Conservation (phyloP, 2,329 filamentous ascomycete species). For the Apiospora kogelbergensis region DNA sequence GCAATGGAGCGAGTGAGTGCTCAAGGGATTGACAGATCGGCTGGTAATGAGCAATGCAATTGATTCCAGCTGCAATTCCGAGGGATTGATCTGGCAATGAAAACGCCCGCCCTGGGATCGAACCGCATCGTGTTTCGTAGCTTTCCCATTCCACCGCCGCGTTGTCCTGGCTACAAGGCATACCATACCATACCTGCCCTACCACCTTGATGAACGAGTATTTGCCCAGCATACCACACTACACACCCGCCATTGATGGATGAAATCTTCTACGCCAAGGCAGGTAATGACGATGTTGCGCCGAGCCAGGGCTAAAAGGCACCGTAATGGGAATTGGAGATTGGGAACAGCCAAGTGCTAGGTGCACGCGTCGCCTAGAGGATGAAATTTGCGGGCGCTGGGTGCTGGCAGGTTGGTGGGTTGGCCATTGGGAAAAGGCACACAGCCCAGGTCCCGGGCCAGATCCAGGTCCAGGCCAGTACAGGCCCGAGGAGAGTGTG, state of each 20-base stretch:
- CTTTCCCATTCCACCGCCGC: neutral
- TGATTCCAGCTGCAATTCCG: neutral
- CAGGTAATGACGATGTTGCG: neutral
- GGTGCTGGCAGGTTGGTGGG: neutral
- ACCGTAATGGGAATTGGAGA: neutral
- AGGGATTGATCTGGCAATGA: neutral
- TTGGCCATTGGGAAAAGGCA: no score
- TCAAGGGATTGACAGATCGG: neutral
- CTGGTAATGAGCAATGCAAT: neutral
- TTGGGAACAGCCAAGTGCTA: neutral
- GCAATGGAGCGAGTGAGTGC: neutral
- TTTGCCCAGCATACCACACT: neutral
- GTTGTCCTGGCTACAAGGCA: neutral
- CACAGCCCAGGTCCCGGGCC: neutral
- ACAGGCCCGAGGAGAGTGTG: no score
- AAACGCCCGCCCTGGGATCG: neutral
- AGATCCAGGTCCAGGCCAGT: neutral
- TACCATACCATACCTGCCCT: no score
- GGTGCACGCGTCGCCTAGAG: neutral
- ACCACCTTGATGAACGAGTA: no score
- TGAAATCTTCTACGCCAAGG: neutral
- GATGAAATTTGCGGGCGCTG: neutral
- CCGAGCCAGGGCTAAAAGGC: neutral
- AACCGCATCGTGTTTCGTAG: neutral
- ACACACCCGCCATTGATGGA: neutral